Conservation (phyloP, 441 rosid genomes). For the Erodium trifolium region DNA sequence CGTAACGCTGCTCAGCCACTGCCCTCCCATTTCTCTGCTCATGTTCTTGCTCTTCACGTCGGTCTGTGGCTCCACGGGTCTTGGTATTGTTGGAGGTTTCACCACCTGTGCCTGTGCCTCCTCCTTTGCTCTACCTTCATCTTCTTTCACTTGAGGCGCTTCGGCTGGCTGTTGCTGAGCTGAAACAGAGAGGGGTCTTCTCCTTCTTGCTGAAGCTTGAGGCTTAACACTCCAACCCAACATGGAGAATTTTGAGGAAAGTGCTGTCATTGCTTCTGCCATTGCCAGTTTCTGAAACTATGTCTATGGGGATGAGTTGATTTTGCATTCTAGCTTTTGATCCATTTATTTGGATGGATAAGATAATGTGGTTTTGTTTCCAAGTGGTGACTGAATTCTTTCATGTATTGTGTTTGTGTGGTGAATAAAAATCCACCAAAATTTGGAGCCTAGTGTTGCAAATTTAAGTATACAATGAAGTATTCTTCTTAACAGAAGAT, state of each 20-base stretch:
- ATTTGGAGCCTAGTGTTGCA: neutral
- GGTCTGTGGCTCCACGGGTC: constrained; percentile 74
- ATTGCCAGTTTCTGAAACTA: neutral
- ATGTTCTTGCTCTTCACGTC: constrained; percentile 76
- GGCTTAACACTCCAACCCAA: constrained; percentile 25
- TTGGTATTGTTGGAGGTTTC: constrained; percentile 38
- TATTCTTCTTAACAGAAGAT: too few species aligned
- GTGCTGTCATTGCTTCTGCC: constrained; percentile 34
- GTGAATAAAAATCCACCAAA: constrained; percentile 10
- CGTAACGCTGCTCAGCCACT: constrained; percentile 85
- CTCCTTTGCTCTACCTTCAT: constrained; percentile 21
- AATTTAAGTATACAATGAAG: neutral
- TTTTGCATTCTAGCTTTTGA: neutral
- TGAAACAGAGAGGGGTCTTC: constrained; percentile 23
- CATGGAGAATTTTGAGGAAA: constrained; percentile 40
- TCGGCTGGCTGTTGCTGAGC: constrained; percentile 31
- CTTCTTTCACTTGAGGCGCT: constrained; percentile 36
- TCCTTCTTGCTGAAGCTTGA: constrained; percentile 17
- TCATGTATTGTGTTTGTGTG: constrained; percentile 14
- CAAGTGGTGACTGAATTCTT: too few species aligned
- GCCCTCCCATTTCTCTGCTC: constrained; percentile 64
- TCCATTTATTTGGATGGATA: constrained; percentile 38
- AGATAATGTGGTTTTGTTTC: constrained; percentile 20
- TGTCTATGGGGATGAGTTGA: neutral
- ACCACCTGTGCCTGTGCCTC: constrained; percentile 21